phyloP scores from a whole-genome alignment of 768 basidiomycete species.

The Pleurotus djamor region DNA sequence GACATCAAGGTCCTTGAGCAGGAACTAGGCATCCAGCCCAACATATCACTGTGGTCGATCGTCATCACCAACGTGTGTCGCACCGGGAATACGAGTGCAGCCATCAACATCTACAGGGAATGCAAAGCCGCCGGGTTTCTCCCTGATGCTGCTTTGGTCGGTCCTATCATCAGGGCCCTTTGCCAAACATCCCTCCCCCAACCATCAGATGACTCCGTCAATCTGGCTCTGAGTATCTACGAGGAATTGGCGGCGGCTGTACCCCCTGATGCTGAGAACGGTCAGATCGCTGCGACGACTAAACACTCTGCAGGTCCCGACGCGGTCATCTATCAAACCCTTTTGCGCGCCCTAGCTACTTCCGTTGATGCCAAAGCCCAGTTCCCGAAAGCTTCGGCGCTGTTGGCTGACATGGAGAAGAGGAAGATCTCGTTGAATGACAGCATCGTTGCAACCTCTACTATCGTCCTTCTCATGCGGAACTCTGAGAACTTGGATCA shows the following conservation, averaged over 20 bases:
- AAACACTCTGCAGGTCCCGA: conserved; percentile 43
- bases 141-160: conserved; percentile 49
- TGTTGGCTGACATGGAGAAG: conserved; percentile 67
- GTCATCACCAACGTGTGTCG: conserved; percentile 51
- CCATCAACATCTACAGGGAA: conserved; percentile 47
- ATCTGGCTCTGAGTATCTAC: conserved; percentile 55
- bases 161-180: conserved; percentile 52
- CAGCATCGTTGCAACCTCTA: conserved; percentile 42
- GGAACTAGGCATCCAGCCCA: conserved; percentile 35
- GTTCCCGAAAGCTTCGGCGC: conserved; percentile 39
- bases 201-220: conserved; percentile 40
- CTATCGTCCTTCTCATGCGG: conserved; percentile 68
- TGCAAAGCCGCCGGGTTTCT: conserved; percentile 38
- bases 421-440: conserved; percentile 44
- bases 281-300: conserved; percentile 13
- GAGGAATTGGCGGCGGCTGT: conserved; percentile 36
- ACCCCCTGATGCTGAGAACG: conserved; percentile 18
- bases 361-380: conserved; percentile 46
- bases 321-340: conserved; percentile 49
- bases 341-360: conserved; percentile 47
- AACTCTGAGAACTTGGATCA: conserved; percentile 49
- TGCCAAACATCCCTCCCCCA: conserved; percentile 34
- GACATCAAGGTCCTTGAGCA: conserved; percentile 42
- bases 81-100: conserved; percentile 32
- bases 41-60: conserved; percentile 48